Evolutionary conservation across 805 yeast genomes (phyloP).

Genomic region (Metschnikowia dekortorum): DNA sequence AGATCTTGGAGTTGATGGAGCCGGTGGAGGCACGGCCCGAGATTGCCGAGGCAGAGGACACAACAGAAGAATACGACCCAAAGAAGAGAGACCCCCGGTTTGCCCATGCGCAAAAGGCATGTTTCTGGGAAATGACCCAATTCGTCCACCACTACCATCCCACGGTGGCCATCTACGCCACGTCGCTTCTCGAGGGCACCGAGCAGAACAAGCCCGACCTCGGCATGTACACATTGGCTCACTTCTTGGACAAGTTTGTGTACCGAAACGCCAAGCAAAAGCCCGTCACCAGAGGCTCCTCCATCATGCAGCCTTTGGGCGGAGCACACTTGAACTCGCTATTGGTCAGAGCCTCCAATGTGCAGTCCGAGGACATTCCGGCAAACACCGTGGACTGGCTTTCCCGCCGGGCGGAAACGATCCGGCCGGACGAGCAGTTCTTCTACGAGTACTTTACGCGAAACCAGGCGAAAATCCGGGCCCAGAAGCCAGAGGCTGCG

Average conservation of each 20-base stretch:
- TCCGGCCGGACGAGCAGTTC: slow-evolving; percentile 85
- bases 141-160: slow-evolving; percentile 88
- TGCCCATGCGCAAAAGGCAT: slow-evolving; percentile 78
- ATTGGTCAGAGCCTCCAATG: slow-evolving; percentile 59
- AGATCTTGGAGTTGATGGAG: slow-evolving; percentile 58
- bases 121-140: slow-evolving; percentile 81
- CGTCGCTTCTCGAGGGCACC: slow-evolving; percentile 50
- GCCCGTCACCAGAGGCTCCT: slow-evolving; percentile 69
- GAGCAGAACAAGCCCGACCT: slow-evolving; percentile 76
- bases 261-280: slow-evolving; percentile 87
- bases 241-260: slow-evolving; percentile 92
- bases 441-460: slow-evolving; percentile 79
- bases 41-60: slow-evolving; percentile 29
- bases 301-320: slow-evolving; percentile 97
- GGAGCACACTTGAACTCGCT: slow-evolving; percentile 73
- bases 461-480: slow-evolving; percentile 42
- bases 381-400: slow-evolving; percentile 86
- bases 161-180: slow-evolving; percentile 78
- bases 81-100: slow-evolving; percentile 88
- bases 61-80: slow-evolving; percentile 57
- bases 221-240: slow-evolving; percentile 80
- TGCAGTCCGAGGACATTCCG: slow-evolving; percentile 48
- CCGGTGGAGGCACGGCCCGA: slow-evolving; percentile 46
- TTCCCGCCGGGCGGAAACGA: slow-evolving; percentile 52
- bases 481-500: slow-evolving; percentile 20